Conservation (phyloP, 2,329 filamentous ascomycete genomes). For the Tolypocladium ophioglossoides region DNA sequence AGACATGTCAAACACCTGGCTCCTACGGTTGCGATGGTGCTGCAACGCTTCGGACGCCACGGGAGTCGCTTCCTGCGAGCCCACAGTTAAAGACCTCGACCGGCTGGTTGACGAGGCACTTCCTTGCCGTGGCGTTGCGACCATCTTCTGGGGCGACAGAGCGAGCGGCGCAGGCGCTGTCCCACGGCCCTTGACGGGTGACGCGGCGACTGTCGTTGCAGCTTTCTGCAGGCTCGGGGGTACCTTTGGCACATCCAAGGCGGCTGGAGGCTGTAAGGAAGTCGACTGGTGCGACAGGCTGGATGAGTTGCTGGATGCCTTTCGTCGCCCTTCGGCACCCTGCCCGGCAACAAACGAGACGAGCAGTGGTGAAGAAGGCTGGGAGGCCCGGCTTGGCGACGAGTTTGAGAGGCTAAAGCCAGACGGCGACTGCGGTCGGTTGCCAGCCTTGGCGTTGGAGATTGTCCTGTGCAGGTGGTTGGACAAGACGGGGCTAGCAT, state of each 20-base stretch:
- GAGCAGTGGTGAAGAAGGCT: constrained; percentile 65
- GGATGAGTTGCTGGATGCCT: constrained; percentile 84
- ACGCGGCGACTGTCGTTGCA: constrained; percentile 40
- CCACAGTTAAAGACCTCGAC: constrained; percentile 82
- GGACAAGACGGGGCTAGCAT: constrained; percentile 75
- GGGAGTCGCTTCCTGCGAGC: constrained; percentile 83
- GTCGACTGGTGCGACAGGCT: constrained; percentile 70
- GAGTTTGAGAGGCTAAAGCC: constrained; percentile 68
- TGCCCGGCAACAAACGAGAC: constrained; percentile 89
- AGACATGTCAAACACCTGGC: constrained; percentile 92
- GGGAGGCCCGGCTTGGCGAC: constrained; percentile 73
- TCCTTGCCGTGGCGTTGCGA: constrained; percentile 48
- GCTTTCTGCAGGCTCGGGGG: constrained; percentile 51
- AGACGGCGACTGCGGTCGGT: constrained; percentile 80
- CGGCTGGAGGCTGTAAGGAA: constrained; percentile 58
- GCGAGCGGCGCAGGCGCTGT: constrained; percentile 39
- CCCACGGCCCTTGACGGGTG: constrained; percentile 46
- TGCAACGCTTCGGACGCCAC: constrained; percentile 58
- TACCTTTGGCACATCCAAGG: constrained; percentile 61
- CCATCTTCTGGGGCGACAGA: constrained; percentile 52
- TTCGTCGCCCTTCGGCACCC: constrained; percentile 66
- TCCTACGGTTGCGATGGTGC: constrained; percentile 79
- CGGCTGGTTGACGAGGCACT: constrained; percentile 55
- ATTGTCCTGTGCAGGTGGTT: constrained; percentile 73
- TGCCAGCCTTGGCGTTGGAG: constrained; percentile 68